Percentiles rank a stretch among this genome's conserved stretches.
Evolutionary conservation across 2,329 filamentous ascomycete genomes (phyloP).

Genomic region (Paraconiothyrium brasiliense): DNA sequence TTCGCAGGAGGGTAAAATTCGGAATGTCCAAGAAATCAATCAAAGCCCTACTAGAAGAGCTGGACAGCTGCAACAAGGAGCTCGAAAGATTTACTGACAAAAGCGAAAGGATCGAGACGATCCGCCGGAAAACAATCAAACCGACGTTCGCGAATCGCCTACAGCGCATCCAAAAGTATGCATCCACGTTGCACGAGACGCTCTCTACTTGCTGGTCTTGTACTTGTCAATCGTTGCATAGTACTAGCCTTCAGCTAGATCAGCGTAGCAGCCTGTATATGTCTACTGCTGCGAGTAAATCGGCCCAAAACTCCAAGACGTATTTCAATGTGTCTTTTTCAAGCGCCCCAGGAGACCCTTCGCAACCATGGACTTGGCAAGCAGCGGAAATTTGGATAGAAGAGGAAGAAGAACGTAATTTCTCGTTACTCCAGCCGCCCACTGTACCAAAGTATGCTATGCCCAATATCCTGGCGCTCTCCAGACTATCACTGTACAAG

Average conservation of each 20-base stretch:
- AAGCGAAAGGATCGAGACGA: conserved; percentile 49
- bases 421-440: conserved; percentile 21
- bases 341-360: conserved; percentile 22
- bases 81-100: conserved; percentile 50
- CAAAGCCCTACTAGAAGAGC: conserved; percentile 46
- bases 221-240: conserved; percentile 44
- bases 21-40: conserved; percentile 50
- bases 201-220: conserved; percentile 45
- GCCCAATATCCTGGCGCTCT: not conserved
- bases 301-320: conserved; percentile 26
- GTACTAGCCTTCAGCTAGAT: conserved; percentile 46
- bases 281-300: conserved; percentile 25
- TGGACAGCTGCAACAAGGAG: conserved; percentile 51
- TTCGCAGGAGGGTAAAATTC: conserved; percentile 47
- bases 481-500: conserved; percentile 6
- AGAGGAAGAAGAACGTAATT: conserved; percentile 38
- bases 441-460: conserved; percentile 34
- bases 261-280: conserved; percentile 38
- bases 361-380: conserved; percentile 41
- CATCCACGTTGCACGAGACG: conserved; percentile 42
- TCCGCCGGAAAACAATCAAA: conserved; percentile 41
- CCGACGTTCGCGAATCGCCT: conserved; percentile 45
- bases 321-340: conserved; percentile 48
- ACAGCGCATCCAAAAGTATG: conserved; percentile 47
- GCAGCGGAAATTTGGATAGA: conserved; percentile 45